phyloP scores from a whole-genome alignment of 768 basidiomycete species.

The Naganishia antarctica region DNA sequence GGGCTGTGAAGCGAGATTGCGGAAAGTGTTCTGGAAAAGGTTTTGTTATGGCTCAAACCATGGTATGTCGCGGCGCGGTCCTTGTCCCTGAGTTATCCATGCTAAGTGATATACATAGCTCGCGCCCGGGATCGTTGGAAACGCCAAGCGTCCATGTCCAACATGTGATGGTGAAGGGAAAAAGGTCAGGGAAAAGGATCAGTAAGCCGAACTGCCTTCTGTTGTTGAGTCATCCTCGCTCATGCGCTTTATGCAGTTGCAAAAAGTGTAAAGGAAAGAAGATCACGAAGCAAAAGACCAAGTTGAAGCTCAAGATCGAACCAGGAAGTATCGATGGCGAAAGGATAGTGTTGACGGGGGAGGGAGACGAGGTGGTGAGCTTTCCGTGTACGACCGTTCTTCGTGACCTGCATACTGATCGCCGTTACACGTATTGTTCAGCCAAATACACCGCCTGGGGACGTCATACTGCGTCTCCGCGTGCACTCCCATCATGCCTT shows the following conservation, averaged over 20 bases:
- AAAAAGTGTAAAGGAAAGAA: conserved; percentile 91
- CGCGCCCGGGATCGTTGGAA: conserved; percentile 46
- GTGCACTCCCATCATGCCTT: conserved; percentile 69
- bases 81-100: conserved; percentile 40
- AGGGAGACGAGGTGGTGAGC: conserved; percentile 80
- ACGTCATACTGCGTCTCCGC: conserved; percentile 79
- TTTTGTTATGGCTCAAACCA: conserved; percentile 42
- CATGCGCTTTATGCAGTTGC: conserved; percentile 51
- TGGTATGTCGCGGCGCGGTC: conserved; percentile 27
- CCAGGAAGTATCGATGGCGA: conserved; percentile 79
- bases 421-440: conserved; percentile 42
- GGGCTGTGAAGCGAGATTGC: conserved; percentile 79
- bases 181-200: conserved; percentile 38
- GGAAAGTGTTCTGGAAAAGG: conserved; percentile 77
- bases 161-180: conserved; percentile 48
- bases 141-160: conserved; percentile 46
- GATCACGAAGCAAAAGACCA: conserved; percentile 78
- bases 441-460: conserved; percentile 82
- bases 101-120: conserved; percentile 51
- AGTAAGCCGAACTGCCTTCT: background rate
- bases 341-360: conserved; percentile 80
- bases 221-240: no score
- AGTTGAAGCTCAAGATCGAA: conserved; percentile 79
- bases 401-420: no score
- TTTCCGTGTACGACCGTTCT: no score